Base-by-base conservation (phyloP, 176 grass and related monocot species). In the Oryza rufipogon region DNA sequence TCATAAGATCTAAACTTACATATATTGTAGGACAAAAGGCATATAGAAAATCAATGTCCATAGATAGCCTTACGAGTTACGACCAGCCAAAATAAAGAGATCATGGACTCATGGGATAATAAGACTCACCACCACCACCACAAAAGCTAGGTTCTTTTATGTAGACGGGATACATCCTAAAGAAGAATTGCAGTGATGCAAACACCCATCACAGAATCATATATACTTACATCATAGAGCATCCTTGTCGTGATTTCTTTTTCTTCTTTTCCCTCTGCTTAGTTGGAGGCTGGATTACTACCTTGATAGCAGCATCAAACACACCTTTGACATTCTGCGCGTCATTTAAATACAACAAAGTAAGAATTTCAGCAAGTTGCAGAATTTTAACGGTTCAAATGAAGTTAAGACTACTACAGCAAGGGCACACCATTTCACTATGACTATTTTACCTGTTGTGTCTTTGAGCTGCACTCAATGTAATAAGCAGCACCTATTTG, bases 381-480 rank as follows among this genome's bases (percentile, higher is more conserved):
- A 79, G 28, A 15, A 76, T 58, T 67, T 65, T 73, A 63, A 78
- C 7, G 51, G 44, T 64, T 70, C 9, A 64, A 52, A 83, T 17
- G 70, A 73, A 75, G 13, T 20, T 1, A 54, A 10, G 68, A 61
- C 52, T 47, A 60, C 36, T 74, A 48, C 26, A 74, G 46, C 47
- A 74, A 68, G 25, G 63, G 60, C 61, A 61, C 30, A 63, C 49
- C 5, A 39, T 83, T 63, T 39, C 17, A 28, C 61, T 51, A 25
- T 32, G 79, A 48, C 23, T 88, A 70, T 41, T 83, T 80, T 71
- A 96, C 96, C 93, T 96, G 96, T 68, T 99, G 96, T 77, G 96
- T 99, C 91, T 94, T 99, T 87, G 96, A 99, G 80, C 96, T 99
- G 82, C 96, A 99, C n/a, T 99, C 96, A 20, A 94, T 82, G 84